phyloP scores from a whole-genome alignment of 805 yeast species.

The Clavispora carvajalis region DNA sequence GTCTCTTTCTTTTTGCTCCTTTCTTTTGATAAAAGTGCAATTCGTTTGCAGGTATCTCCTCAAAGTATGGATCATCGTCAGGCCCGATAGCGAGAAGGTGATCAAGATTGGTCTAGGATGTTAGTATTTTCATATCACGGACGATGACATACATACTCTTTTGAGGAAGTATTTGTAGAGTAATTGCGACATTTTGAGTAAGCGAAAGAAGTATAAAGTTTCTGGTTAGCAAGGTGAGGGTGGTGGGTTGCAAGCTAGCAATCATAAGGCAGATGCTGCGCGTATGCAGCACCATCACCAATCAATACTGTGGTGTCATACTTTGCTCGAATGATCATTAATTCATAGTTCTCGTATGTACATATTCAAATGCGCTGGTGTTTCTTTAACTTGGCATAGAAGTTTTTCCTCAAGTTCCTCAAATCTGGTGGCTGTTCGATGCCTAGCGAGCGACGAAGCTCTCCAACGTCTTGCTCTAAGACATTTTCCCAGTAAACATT shows the following conservation, averaged over 20 bases:
- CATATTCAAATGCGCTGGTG: conserved; percentile 4
- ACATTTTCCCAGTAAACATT: conserved; percentile 91
- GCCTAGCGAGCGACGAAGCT: conserved; percentile 65
- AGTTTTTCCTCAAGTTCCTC: conserved; percentile 52
- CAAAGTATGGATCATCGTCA: conserved; percentile 35
- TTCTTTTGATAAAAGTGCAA: conserved; percentile 37
- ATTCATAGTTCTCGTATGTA: not conserved
- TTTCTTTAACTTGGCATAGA: conserved; percentile 25
- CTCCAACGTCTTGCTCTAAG: conserved; percentile 66
- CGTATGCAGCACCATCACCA: not conserved
- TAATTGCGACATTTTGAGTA: conserved; percentile 23
- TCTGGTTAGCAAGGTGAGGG: no score
- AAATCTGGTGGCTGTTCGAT: conserved; percentile 73
- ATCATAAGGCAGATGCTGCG: not conserved
- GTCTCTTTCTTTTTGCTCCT: conserved; percentile 37
- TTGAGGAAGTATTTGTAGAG: conserved; percentile 31
- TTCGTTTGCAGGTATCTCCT: conserved; percentile 35
- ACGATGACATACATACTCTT: conserved; percentile 25
- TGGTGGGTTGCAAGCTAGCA: not conserved
- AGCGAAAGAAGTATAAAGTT: no score
- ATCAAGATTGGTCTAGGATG: conserved; percentile 23
- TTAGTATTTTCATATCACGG: conserved; percentile 4
- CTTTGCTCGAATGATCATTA: no score
- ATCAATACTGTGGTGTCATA: no score
- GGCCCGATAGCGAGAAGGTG: conserved; percentile 25